Evolutionary conservation across 2,329 filamentous ascomycete species (phyloP).

Genomic region (Cadophora sp.): DNA sequence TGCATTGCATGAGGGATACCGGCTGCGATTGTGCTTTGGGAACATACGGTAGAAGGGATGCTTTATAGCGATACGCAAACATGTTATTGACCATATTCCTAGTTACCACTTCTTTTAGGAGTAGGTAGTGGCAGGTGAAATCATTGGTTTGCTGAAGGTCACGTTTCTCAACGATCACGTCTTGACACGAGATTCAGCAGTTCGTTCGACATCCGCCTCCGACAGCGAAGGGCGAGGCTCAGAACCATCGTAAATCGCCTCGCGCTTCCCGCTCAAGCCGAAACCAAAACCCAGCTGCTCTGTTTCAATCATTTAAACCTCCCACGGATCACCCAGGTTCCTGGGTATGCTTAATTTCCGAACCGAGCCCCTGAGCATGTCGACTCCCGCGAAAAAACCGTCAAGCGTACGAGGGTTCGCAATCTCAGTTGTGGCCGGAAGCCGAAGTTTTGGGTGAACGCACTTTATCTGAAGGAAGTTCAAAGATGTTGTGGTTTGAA

Average conservation of each 20-base stretch:
- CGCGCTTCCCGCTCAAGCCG: neutral
- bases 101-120: neutral
- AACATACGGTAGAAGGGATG: neutral
- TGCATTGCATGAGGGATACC: constrained; percentile 1
- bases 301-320: neutral
- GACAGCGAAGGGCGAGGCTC: neutral
- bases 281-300: neutral
- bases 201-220: too few species aligned
- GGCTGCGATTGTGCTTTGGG: neutral
- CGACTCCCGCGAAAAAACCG: neutral
- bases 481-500: neutral
- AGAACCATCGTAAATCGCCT: neutral
- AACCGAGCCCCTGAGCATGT: neutral
- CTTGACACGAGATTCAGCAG: neutral
- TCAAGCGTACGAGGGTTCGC: neutral
- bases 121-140: neutral
- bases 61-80: neutral
- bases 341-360: neutral
- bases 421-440: neutral
- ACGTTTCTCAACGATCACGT: neutral
- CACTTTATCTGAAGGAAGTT: neutral
- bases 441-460: neutral
- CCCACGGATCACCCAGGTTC: neutral
- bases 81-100: neutral
- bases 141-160: too few species aligned